These are phyloP conservation scores for Suhomyces atakaporum DNA, from an alignment of 1,139 yeast genomes.

Conservation along the genomic window DNA sequence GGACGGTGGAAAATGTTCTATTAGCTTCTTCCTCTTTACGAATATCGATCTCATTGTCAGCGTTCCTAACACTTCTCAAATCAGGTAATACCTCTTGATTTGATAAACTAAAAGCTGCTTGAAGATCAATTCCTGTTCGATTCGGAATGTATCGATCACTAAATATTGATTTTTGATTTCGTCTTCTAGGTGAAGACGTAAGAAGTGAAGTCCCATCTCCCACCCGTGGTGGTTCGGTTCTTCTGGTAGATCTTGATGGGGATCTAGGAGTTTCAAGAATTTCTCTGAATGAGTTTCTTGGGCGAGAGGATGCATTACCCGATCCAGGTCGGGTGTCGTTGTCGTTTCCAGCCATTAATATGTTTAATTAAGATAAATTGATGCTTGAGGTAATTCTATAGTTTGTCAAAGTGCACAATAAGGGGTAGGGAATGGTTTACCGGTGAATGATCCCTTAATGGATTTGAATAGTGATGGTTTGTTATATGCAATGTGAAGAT, in stretches of 20 bases:
- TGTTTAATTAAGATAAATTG: background rate
- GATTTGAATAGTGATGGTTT: background rate
- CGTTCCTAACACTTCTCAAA: slow-evolving; percentile 28
- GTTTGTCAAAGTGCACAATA: no score
- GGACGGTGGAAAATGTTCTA: slow-evolving; percentile 78
- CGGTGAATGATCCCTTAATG: background rate
- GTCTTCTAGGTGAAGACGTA: slow-evolving; percentile 43
- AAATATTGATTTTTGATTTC: slow-evolving; percentile 51
- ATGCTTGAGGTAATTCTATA: background rate
- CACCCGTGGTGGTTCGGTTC: slow-evolving; percentile 34
- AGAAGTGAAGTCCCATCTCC: slow-evolving; percentile 26
- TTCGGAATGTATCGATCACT: slow-evolving; percentile 88
- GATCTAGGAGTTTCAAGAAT: slow-evolving; percentile 41
- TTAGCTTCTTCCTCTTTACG: slow-evolving; percentile 82
- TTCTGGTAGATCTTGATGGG: slow-evolving; percentile 43
- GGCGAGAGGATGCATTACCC: slow-evolving; percentile 1
- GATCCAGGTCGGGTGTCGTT: slow-evolving; percentile 4
- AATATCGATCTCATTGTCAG: slow-evolving; percentile 65
- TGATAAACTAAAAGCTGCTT: slow-evolving; percentile 78
- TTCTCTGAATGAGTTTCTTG: slow-evolving; percentile 6
- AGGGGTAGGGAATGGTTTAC: background rate
- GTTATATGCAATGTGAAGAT: no score
- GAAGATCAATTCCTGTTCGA: slow-evolving; percentile 81
- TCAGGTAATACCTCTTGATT: slow-evolving; percentile 48
- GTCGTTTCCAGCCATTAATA: slow-evolving; percentile 9